Base-by-base conservation (phyloP, 2,329 filamentous ascomycete species). In the Plenodomus lindquistii region DNA sequence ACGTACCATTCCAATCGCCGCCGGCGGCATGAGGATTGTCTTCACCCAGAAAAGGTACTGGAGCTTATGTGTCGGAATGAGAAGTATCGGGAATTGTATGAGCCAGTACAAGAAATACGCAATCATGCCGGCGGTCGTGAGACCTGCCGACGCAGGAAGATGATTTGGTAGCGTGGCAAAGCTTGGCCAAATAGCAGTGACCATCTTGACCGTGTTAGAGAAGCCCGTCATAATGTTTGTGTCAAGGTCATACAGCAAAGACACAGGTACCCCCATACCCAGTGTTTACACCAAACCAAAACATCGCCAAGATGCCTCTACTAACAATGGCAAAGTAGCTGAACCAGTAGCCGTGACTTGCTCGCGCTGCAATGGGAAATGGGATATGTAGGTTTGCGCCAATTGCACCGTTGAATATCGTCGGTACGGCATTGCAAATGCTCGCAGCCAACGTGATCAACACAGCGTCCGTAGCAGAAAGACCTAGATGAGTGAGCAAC, bases 161-260 rank as follows among this genome's bases (percentile, higher is more conserved):
- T 75, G 75, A 51, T 80, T 77, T 20, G 69, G 67, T 45, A 80
- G 71, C 13, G 35, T 27, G 13, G 16, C n/a, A 17, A 46, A 60
- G 29, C 40, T 45, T 10, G 56, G 56, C 56, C 54, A 60, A 9
- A 57, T 57, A 4, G 54, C 46, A 9, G 40, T 47, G 6, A 55
- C 17, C 16, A 58, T 51, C 44, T 50, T 9, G 1, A 19, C 11
- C 9, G 21, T 17, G 18, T 15, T 13, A 34, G 13, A 39, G 22
- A 40, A 22, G 35, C 8, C 9, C 9, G 2, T 9, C 18, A 11
- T 17, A 19, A 46, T 46, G 2, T n/a, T n/a, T n/a, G n/a, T n/a
- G n/a, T n/a, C n/a, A n/a, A n/a, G n/a, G n/a, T n/a, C n/a, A n/a
- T 37, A 54, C 50, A 22, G 43, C 48, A 3, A 45, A 37, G 3